Percentiles rank a stretch among this genome's conserved stretches.
Evolutionary conservation across 1,284 basidiomycete species (phyloP).

Genomic region (Apiotrichum gamsii): DNA sequence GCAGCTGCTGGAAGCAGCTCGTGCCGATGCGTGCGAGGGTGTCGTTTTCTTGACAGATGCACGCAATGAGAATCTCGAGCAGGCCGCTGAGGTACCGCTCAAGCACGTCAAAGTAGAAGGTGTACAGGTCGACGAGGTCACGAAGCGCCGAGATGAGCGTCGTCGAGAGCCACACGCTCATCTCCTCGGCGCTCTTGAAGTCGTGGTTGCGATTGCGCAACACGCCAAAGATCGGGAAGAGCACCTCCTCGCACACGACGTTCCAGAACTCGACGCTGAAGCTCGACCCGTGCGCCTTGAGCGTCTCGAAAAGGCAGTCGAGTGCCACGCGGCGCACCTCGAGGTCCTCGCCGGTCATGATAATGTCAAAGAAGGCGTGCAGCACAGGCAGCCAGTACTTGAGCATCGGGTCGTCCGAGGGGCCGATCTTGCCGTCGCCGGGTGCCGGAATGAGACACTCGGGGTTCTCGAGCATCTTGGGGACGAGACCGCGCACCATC

Average conservation of each 20-base stretch:
- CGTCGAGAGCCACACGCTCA: constrained; percentile 99
- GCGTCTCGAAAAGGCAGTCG: constrained; percentile 88
- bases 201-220: constrained; percentile 63
- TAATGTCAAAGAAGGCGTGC: constrained; percentile 97
- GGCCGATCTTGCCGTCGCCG: constrained; percentile 20
- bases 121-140: constrained; percentile 92
- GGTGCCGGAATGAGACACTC: constrained; percentile 62
- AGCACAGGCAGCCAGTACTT: constrained; percentile 95
- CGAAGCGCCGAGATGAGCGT: constrained; percentile 98
- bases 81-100: constrained; percentile 86
- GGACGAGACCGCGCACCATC: constrained; percentile 87
- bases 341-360: constrained; percentile 99
- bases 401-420: constrained; percentile 74
- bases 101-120: constrained; percentile 88
- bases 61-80: constrained; percentile 87
- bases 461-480: constrained; percentile 78
- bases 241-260: constrained; percentile 88
- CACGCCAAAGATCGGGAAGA: constrained; percentile 98
- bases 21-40: constrained; percentile 97
- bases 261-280: constrained; percentile 97
- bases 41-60: constrained; percentile 99
- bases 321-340: constrained; percentile 94
- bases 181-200: constrained; percentile 94
- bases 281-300: constrained; percentile 80
- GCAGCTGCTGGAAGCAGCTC: constrained; percentile 90